A percentile compares a stretch with the other conserved stretches of the same genome.
These are phyloP conservation scores for Lignosus rhinocerotis DNA, from an alignment of 1,284 basidiomycete genomes.

Conservation along the genomic window DNA sequence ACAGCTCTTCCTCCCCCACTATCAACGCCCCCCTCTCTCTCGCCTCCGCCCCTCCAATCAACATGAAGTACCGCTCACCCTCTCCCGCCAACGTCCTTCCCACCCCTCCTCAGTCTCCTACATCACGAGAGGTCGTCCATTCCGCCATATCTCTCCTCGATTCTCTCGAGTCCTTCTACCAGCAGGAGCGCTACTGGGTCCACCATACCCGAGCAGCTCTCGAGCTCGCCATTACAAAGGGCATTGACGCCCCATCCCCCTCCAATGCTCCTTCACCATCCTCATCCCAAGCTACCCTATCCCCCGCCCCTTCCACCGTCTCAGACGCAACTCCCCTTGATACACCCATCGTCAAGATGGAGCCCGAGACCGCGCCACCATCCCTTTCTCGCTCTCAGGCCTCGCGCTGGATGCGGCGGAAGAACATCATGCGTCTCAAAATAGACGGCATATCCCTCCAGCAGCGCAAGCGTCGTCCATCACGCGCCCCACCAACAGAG, in stretches of 20 bases:
- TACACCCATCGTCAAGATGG: conserved; percentile 28
- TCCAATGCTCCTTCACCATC: conserved; percentile 28
- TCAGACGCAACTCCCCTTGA: conserved; percentile 18
- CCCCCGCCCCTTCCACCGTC: conserved; percentile 21
- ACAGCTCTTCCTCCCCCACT: conserved; percentile 16
- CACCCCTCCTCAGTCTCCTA: conserved; percentile 48
- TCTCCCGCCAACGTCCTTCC: conserved; percentile 37
- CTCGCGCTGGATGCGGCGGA: conserved; percentile 48
- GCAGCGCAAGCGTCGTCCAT: conserved; percentile 30
- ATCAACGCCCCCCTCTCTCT: conserved; percentile 14
- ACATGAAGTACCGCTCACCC: conserved; percentile 32
- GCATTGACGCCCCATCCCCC: conserved; percentile 31
- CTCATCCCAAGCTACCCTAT: conserved; percentile 14
- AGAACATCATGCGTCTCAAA: conserved; percentile 48
- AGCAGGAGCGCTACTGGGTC: conserved; percentile 68
- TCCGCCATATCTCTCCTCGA: conserved; percentile 59
- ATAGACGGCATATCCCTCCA: conserved; percentile 45
- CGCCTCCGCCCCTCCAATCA: conserved; percentile 18
- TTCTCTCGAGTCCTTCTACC: conserved; percentile 63
- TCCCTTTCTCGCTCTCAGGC: conserved; percentile 25
- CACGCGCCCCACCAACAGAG: conserved; percentile 39
- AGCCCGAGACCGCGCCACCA: conserved; percentile 28
- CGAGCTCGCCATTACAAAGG: conserved; percentile 35
- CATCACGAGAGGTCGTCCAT: conserved; percentile 33
- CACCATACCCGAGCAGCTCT: conserved; percentile 43